Evolutionary conservation across 2,329 filamentous ascomycete genomes (phyloP).

Genomic region (Beauveria asiatica): DNA sequence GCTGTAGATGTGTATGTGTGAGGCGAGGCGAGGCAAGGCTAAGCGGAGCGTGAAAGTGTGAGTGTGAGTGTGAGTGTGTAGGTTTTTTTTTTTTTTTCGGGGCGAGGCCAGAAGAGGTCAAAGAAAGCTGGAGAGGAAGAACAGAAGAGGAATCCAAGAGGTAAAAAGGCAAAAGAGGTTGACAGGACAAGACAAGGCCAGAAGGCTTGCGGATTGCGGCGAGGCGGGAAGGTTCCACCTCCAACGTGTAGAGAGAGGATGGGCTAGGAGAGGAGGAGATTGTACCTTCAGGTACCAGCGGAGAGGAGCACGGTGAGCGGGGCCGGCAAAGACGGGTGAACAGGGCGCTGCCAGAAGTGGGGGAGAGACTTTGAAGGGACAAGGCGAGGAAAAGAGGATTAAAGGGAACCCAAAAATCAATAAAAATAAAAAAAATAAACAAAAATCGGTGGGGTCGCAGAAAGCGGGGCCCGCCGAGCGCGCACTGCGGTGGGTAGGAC

Average conservation of each 20-base stretch:
- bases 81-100: constrained; percentile 4
- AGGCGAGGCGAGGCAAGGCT: not conserved
- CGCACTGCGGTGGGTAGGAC: too few species aligned
- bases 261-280: not conserved
- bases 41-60: not conserved
- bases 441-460: not conserved
- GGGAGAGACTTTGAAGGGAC: not conserved
- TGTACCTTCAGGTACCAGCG: not conserved
- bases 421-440: not conserved
- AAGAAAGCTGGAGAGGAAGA: constrained; percentile 7
- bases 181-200: not conserved
- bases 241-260: constrained; percentile 4
- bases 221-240: constrained; percentile 8
- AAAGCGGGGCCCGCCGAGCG: too few species aligned
- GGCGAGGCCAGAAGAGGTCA: not conserved
- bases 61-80: not conserved
- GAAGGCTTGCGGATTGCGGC: constrained; percentile 3
- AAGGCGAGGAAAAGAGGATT: not conserved
- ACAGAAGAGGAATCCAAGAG: not conserved
- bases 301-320: not conserved
- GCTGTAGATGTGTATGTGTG: not conserved
- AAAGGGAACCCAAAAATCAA: not conserved
- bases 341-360: not conserved
- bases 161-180: not conserved
- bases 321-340: not conserved